Evolutionary conservation across 2,329 filamentous ascomycete species (phyloP).

Genomic region (Diaporthe humulicola): DNA sequence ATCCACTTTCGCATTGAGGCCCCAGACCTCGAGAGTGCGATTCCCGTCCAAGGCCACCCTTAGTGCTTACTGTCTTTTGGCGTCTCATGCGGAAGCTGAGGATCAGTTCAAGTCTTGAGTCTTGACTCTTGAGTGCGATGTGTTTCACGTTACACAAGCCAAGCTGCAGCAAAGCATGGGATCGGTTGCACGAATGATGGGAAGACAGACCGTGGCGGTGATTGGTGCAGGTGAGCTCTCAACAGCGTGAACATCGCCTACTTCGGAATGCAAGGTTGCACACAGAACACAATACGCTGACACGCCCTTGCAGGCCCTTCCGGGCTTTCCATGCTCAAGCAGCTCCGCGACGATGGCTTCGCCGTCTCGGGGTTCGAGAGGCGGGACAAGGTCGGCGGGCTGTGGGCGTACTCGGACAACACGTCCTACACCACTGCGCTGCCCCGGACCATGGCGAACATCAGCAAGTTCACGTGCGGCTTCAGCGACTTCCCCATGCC

Average conservation of each 20-base stretch:
- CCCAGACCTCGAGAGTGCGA: neutral
- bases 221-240: slow-evolving; percentile 35
- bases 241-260: neutral
- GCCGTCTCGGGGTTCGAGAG: slow-evolving; percentile 58
- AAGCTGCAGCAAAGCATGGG: neutral
- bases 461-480: slow-evolving; percentile 47
- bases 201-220: slow-evolving; percentile 33
- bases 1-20: neutral
- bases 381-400: slow-evolving; percentile 55
- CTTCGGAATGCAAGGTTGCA: no score
- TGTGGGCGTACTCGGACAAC: slow-evolving; percentile 58
- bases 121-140: neutral
- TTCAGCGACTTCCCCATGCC: slow-evolving; percentile 54
- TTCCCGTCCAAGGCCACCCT: no score
- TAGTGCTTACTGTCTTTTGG: slow-evolving; percentile 2
- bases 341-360: slow-evolving; percentile 59
- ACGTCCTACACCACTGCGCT: slow-evolving; percentile 51
- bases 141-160: neutral
- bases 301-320: slow-evolving; percentile 21
- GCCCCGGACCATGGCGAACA: slow-evolving; percentile 42
- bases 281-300: neutral
- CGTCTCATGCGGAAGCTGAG: neutral
- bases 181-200: slow-evolving; percentile 28
- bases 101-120: neutral
- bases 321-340: slow-evolving; percentile 52